Percentiles rank a stretch among this genome's conserved stretches.
These are phyloP conservation scores for Claviceps pazoutovae DNA, from an alignment of 2,329 filamentous ascomycete species.

Conservation along the genomic window DNA sequence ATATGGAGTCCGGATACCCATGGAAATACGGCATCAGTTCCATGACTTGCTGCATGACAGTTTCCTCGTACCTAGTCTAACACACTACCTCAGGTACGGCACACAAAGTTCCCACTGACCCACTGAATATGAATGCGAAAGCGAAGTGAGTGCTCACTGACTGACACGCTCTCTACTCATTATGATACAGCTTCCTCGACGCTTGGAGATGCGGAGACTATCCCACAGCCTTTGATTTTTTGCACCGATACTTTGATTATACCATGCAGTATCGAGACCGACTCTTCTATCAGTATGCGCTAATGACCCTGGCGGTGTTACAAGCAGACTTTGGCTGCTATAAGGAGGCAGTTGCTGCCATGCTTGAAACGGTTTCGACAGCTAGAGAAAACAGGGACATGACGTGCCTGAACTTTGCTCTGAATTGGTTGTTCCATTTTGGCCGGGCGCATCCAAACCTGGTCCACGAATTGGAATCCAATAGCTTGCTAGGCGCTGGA, in stretches of 20 bases:
- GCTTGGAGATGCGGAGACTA: conserved; percentile 87
- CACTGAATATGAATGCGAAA: neutral
- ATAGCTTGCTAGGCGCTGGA: conserved; percentile 61
- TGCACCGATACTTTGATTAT: conserved; percentile 95
- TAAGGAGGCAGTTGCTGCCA: conserved; percentile 77
- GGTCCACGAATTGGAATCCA: conserved; percentile 55
- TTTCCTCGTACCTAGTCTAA: conserved; percentile 54
- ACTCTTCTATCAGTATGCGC: conserved; percentile 83
- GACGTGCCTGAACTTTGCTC: conserved; percentile 82
- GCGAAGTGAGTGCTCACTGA: neutral
- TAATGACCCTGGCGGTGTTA: conserved; percentile 84
- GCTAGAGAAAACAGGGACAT: conserved; percentile 87
- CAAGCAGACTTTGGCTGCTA: conserved; percentile 93
- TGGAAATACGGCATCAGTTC: conserved; percentile 59
- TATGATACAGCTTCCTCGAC: conserved; percentile 59
- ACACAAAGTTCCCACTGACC: neutral
- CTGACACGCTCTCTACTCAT: neutral
- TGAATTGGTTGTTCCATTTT: conserved; percentile 94
- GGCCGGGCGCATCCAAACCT: conserved; percentile 70
- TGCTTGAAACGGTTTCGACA: conserved; percentile 91
- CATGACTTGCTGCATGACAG: conserved; percentile 53
- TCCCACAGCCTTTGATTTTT: conserved; percentile 72
- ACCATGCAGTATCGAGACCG: conserved; percentile 76
- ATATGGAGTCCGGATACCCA: conserved; percentile 63
- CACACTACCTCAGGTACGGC: conserved; percentile 56